Evolutionary conservation across 208 protist species (phyloP), one percentile per base, ranked within the genome.

Genomic region (Vickermania spadyakhi): DNA sequence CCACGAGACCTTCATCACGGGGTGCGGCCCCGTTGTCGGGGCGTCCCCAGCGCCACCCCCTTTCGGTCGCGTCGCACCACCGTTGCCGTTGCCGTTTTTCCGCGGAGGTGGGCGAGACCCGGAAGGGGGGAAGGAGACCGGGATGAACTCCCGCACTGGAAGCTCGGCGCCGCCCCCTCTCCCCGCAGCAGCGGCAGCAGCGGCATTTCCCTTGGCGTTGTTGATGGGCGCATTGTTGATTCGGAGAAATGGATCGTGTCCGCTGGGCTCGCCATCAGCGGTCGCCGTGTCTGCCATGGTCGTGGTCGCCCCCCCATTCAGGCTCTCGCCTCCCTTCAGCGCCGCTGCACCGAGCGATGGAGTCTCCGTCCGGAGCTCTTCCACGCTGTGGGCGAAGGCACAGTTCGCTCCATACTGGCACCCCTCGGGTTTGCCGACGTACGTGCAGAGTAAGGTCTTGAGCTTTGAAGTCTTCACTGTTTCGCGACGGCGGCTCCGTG

Each of bases 401-500:
- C 86, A 93, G n/a, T 73, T 73, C 5, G 81, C 77, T 28, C 78
- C 86, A 58, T 88, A 90, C 1, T 77, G 82, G 59, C 82, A 93
- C 13, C 76, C 82, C 56, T 72, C 73, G 11, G 60, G 60, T 26
- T 66, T 83, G 14, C 75, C 14, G 31, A 77, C 89, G 64, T 84
- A 93, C 11, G 66, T 74, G 61, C 82, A 93, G 22, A 93, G 78
- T n/a, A 73, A 87, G 55, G 86, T 90, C 66, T 93, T 93, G 62
- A 76, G 89, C 72, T 90, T 93, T 55, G 81, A 87, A 31, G 79
- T 70, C 60, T 93, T 93, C 23, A 90, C 86, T 52, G 86, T 88
- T 64, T 89, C 81, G 64, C 86, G 85, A 27, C 72, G 75, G 2
- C 79, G 36, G 36, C 36, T 45, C 11, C 36, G 36, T n/a, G 36